Percentiles rank a stretch among this genome's conserved stretches.
phyloP scores from a whole-genome alignment of 352 stramenopile genomes.

The Pythium dissotocum region DNA sequence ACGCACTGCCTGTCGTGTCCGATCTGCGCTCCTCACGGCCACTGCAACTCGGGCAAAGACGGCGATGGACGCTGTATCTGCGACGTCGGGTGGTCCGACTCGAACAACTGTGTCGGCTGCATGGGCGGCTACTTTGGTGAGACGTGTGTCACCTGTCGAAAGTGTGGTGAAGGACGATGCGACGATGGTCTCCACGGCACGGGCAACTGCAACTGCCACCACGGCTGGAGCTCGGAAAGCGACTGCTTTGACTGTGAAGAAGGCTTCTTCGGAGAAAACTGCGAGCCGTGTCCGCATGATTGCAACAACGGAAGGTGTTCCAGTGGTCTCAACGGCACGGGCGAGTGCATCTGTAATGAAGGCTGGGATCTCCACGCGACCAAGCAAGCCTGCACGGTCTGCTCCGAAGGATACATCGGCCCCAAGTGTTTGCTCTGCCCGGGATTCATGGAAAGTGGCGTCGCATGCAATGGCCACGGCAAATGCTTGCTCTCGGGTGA shows the following conservation, averaged over 20 bases:
- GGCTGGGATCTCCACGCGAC: slow-evolving; percentile 65
- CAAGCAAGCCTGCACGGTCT: slow-evolving; percentile 73
- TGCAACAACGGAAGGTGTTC: slow-evolving; percentile 77
- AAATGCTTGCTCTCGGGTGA: slow-evolving; percentile 56
- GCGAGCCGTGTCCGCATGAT: slow-evolving; percentile 59
- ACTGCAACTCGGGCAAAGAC: slow-evolving; percentile 81
- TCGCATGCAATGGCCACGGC: slow-evolving; percentile 72
- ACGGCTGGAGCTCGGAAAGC: slow-evolving; percentile 65
- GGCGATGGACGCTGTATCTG: slow-evolving; percentile 86
- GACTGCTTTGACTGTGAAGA: slow-evolving; percentile 87
- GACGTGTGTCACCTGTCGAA: slow-evolving; percentile 68
- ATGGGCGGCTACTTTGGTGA: slow-evolving; percentile 82
- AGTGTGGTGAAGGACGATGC: slow-evolving; percentile 78
- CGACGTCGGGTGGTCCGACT: slow-evolving; percentile 83
- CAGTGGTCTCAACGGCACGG: slow-evolving; percentile 77
- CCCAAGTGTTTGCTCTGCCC: slow-evolving; percentile 69
- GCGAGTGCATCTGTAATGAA: slow-evolving; percentile 73
- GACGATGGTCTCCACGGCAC: slow-evolving; percentile 77
- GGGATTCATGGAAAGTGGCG: slow-evolving; percentile 68
- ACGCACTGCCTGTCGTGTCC: slow-evolving; percentile 76
- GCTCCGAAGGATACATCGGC: slow-evolving; percentile 76
- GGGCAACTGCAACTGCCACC: slow-evolving; percentile 82
- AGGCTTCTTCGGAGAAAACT: slow-evolving; percentile 81
- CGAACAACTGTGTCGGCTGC: slow-evolving; percentile 87
- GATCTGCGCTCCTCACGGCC: slow-evolving; percentile 82